Evolutionary conservation across 139 green algal species (phyloP).

Genomic region (Ulvella scutata): DNA sequence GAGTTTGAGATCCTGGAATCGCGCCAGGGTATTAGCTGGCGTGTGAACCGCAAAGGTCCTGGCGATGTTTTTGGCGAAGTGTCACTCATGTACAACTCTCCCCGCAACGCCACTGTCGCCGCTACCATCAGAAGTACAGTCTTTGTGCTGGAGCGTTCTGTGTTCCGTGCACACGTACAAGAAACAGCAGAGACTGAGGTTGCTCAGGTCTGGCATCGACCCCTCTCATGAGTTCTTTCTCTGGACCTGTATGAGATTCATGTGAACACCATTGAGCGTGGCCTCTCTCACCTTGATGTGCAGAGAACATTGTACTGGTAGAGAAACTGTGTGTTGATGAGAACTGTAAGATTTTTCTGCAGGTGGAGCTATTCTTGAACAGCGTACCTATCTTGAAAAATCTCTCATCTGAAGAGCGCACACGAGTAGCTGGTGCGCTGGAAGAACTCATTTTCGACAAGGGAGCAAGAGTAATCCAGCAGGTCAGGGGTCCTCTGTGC

Average conservation of each 20-base stretch:
- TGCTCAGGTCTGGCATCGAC: too few relatives aligned
- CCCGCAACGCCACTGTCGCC: slow-evolving; percentile 75
- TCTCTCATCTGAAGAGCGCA: slow-evolving; percentile 60
- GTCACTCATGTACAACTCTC: slow-evolving; percentile 79
- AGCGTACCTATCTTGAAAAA: slow-evolving; percentile 62
- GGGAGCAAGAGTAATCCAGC: slow-evolving; percentile 18
- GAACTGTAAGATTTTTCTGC: too few relatives aligned
- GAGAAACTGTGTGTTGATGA: too few relatives aligned
- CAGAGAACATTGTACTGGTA: too few relatives aligned
- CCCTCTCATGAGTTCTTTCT: too few relatives aligned
- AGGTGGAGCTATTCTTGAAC: slow-evolving; percentile 87
- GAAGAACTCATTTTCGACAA: slow-evolving; percentile 36
- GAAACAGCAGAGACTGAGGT: background rate
- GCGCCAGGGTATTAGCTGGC: slow-evolving; percentile 69
- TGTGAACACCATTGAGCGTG: too few relatives aligned
- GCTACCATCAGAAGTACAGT: slow-evolving; percentile 64
- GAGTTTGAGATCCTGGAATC: slow-evolving; percentile 83
- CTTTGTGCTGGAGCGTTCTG: slow-evolving; percentile 76
- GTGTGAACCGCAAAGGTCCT: slow-evolving; percentile 72
- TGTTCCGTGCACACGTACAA: slow-evolving; percentile 29
- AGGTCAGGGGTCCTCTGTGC: too few relatives aligned
- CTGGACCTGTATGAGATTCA: too few relatives aligned
- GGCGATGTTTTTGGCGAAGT: slow-evolving; percentile 85
- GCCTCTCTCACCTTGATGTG: too few relatives aligned
- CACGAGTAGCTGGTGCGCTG: slow-evolving; percentile 61